These are phyloP conservation scores for Scutellaria baicalensis DNA, from an alignment of 257 asterid species.

Conservation along the genomic window DNA sequence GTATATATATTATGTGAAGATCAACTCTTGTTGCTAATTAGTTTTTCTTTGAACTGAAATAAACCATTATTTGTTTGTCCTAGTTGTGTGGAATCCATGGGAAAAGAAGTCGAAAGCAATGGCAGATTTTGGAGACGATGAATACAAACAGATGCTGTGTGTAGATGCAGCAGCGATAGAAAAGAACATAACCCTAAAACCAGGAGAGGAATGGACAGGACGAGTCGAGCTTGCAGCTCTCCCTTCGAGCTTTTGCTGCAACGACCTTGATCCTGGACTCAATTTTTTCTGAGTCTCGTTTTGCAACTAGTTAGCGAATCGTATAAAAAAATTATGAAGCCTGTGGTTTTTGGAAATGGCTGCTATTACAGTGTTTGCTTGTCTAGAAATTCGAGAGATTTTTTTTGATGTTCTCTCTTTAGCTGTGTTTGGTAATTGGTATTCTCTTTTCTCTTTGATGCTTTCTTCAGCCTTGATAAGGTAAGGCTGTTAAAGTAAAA, in stretches of 20 bases:
- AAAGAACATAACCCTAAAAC: conserved; percentile 61
- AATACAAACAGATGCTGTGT: conserved; percentile 82
- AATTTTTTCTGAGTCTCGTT: conserved; percentile 23
- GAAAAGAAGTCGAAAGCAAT: conserved; percentile 81
- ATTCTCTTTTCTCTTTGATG: background rate
- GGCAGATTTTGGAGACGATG: conserved; percentile 82
- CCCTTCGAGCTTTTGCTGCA: conserved; percentile 75
- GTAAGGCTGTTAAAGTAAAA: too few species aligned
- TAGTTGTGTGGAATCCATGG: conserved; percentile 99
- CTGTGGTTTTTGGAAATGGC: conserved; percentile 32
- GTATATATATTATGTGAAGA: conserved; percentile 24
- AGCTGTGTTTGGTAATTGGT: conserved; percentile 5
- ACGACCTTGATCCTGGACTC: conserved; percentile 40
- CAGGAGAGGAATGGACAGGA: conserved; percentile 91
- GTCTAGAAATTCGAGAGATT: conserved; percentile 7
- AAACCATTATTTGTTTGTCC: background rate
- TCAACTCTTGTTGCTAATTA: background rate
- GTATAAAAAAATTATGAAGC: conserved; percentile 13
- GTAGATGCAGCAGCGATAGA: conserved; percentile 77
- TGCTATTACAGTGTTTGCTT: background rate
- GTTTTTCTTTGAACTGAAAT: too few species aligned
- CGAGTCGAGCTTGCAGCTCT: conserved; percentile 63
- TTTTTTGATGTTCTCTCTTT: background rate
- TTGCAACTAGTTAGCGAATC: background rate
- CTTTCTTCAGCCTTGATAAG: background rate